phyloP scores from a whole-genome alignment of 768 basidiomycete species.

The Mycena polygramma region DNA sequence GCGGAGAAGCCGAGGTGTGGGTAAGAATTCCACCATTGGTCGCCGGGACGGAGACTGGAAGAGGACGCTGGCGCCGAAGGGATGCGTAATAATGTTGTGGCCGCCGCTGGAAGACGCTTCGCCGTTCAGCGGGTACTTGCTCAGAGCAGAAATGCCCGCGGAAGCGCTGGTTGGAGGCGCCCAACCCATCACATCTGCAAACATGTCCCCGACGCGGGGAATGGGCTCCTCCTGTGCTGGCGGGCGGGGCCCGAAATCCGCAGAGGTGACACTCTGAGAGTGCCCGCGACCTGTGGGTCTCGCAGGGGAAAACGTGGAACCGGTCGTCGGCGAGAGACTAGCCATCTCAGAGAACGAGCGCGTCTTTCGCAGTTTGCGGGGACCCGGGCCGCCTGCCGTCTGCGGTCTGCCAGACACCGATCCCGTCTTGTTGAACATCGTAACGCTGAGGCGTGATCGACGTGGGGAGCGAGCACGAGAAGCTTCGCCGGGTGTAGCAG shows the following conservation, averaged over 20 bases:
- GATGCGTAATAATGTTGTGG: slow-evolving; percentile 55
- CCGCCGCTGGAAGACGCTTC: slow-evolving; percentile 39
- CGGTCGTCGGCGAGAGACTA: slow-evolving; percentile 44
- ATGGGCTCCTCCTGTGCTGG: slow-evolving; percentile 17
- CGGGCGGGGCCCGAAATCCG: slow-evolving; percentile 52
- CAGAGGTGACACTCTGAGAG: slow-evolving; percentile 84
- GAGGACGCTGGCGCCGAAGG: slow-evolving; percentile 73
- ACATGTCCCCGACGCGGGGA: slow-evolving; percentile 61
- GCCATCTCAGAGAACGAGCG: slow-evolving; percentile 78
- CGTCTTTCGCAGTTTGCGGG: slow-evolving; percentile 77
- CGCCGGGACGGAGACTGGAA: slow-evolving; percentile 72
- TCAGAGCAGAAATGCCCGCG: slow-evolving; percentile 50
- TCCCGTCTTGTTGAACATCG: slow-evolving; percentile 60
- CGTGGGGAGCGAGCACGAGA: slow-evolving; percentile 61
- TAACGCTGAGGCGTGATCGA: slow-evolving; percentile 77
- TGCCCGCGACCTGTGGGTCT: slow-evolving; percentile 69
- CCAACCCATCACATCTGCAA: slow-evolving; percentile 79
- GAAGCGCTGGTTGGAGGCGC: slow-evolving; percentile 55
- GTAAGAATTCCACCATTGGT: slow-evolving; percentile 56
- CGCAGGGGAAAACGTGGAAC: slow-evolving; percentile 42
- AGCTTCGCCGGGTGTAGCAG: slow-evolving; percentile 50
- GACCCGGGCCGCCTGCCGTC: slow-evolving; percentile 43
- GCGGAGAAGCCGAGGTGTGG: slow-evolving; percentile 70
- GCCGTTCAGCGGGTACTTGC: slow-evolving; percentile 43
- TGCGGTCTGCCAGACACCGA: slow-evolving; percentile 49